These are phyloP conservation scores for Nymphaea thermarum DNA, from an alignment of 164 flowering plant species.

Conservation along the genomic window DNA sequence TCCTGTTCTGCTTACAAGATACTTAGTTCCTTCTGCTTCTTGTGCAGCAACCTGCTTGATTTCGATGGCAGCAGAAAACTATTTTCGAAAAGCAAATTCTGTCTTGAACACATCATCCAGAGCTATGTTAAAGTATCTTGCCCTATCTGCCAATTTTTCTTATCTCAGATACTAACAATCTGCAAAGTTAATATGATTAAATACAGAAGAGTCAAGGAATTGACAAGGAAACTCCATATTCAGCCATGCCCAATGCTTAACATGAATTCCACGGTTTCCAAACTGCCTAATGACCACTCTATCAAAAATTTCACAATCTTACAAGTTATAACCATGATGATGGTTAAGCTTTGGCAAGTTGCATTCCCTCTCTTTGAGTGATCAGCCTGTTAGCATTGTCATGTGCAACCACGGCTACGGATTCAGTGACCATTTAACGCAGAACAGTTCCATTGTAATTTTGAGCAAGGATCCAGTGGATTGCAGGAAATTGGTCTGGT, in stretches of 20 bases:
- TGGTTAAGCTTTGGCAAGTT: too few species aligned
- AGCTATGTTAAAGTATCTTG: slow-evolving; percentile 40
- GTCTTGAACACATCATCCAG: slow-evolving; percentile 62
- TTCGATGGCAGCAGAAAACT: slow-evolving; percentile 55
- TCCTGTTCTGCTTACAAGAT: slow-evolving; percentile 64
- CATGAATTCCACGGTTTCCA: too few species aligned
- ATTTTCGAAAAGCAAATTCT: slow-evolving; percentile 37
- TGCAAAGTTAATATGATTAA: slow-evolving; percentile 8
- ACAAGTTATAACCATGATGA: too few species aligned
- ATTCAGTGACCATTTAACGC: slow-evolving; percentile 80
- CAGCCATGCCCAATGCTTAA: too few species aligned
- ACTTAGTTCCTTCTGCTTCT: slow-evolving; percentile 53
- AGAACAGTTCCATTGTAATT: slow-evolving; percentile 72
- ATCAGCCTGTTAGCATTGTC: slow-evolving; percentile 89
- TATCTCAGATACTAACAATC: slow-evolving; percentile 44
- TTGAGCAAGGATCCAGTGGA: slow-evolving; percentile 72
- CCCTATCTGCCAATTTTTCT: slow-evolving; percentile 48
- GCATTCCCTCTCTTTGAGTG: slow-evolving; percentile 73
- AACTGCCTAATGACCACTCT: too few species aligned
- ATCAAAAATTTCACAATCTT: too few species aligned
- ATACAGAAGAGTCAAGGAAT: background rate
- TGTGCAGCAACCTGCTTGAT: slow-evolving; percentile 58
- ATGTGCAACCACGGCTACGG: slow-evolving; percentile 85
- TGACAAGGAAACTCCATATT: too few species aligned
- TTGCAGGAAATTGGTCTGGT: slow-evolving; percentile 52